phyloP scores from a whole-genome alignment of 2,329 filamentous ascomycete genomes.

The Fusarium tupiense region DNA sequence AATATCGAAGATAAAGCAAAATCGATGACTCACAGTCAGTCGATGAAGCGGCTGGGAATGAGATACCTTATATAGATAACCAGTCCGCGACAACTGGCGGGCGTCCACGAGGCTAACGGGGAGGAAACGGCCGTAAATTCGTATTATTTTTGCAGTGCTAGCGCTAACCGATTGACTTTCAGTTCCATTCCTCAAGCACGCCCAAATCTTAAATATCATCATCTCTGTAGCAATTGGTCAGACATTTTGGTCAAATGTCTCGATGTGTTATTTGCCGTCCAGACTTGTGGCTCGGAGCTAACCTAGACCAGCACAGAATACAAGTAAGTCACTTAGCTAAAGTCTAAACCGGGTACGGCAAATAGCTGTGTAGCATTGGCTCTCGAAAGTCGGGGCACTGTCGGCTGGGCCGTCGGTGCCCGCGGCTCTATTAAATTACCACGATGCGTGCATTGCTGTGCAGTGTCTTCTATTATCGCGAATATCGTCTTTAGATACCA shows the following conservation, averaged over 20 bases:
- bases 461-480: accelerated
- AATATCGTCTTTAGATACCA: too few relatives aligned
- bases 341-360: background rate
- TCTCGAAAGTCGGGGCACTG: background rate
- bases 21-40: accelerated
- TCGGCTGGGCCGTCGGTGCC: background rate
- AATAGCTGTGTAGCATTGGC: background rate
- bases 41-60: accelerated
- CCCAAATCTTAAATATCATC: too few relatives aligned
- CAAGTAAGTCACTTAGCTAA: too few relatives aligned
- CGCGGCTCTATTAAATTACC: background rate
- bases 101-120: background rate
- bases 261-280: too few relatives aligned
- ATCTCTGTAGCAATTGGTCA: too few relatives aligned
- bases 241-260: too few relatives aligned
- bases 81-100: accelerated
- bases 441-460: background rate
- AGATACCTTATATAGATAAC: accelerated
- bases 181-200: background rate
- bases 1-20: accelerated
- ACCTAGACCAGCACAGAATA: too few relatives aligned
- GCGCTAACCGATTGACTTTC: background rate
- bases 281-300: too few relatives aligned
- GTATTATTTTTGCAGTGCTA: too few relatives aligned
- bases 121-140: background rate